phyloP scores from a whole-genome alignment of 257 asterid genomes.

The Solanum chaucha region DNA sequence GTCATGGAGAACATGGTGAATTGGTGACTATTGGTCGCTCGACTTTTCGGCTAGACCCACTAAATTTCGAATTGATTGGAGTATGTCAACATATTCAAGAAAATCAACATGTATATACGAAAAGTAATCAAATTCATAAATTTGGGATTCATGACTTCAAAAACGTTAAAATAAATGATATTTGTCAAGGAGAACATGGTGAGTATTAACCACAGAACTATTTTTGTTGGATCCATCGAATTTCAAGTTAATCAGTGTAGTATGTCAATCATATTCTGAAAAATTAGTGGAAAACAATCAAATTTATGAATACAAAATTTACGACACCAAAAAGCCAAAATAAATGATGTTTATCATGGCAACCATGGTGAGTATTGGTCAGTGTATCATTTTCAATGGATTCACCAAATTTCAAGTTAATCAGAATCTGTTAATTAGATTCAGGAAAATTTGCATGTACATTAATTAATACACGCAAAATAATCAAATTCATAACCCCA shows the following conservation, averaged over 20 bases:
- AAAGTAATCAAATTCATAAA: no score
- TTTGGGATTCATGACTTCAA: no score
- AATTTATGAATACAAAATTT: background rate
- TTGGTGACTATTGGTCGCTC: no score
- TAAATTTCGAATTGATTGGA: background rate
- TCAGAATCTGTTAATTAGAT: no score
- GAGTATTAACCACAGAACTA: background rate
- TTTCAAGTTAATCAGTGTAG: background rate
- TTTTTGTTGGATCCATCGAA: background rate
- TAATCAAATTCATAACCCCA: background rate
- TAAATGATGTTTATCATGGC: background rate
- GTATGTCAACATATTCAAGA: background rate
- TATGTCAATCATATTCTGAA: no score
- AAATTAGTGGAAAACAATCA: background rate
- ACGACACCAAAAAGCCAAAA: background rate
- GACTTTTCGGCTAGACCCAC: background rate
- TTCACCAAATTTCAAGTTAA: background rate
- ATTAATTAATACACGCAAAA: no score
- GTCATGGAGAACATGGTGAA: background rate
- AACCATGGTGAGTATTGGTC: background rate
- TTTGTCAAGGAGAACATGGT: background rate
- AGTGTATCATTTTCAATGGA: no score
- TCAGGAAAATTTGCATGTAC: background rate
- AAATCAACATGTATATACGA: background rate
- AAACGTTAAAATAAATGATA: background rate